Evolutionary conservation across 1,284 basidiomycete genomes (phyloP).

Genomic region (Trametes versicolor): DNA sequence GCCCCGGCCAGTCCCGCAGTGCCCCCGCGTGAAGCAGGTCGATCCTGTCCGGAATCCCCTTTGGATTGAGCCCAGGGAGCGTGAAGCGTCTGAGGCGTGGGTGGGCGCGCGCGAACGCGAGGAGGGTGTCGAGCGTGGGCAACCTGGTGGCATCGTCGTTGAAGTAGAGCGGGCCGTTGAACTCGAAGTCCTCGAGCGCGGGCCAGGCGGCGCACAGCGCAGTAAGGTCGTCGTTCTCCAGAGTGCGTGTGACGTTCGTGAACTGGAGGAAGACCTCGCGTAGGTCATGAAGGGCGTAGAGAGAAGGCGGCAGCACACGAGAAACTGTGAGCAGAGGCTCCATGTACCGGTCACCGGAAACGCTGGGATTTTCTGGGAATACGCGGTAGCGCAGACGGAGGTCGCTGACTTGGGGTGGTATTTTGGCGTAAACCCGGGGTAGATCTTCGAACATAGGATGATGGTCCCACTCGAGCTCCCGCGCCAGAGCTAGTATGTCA

Average conservation of each 20-base stretch:
- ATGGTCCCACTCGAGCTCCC: neutral
- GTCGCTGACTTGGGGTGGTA: neutral
- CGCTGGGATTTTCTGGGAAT: too few species aligned
- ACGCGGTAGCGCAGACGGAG: neutral
- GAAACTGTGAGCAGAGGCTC: neutral
- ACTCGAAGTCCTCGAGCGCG: constrained; percentile 3
- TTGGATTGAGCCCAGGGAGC: neutral
- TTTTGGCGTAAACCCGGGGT: neutral
- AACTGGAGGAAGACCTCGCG: neutral
- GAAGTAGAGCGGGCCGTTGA: neutral
- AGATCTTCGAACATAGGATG: neutral
- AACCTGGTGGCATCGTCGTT: neutral
- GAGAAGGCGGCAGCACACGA: neutral
- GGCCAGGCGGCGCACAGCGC: neutral
- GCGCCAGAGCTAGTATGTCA: neutral
- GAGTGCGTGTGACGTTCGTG: neutral
- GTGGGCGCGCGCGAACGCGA: constrained; percentile 6
- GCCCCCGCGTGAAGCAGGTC: neutral
- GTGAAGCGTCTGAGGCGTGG: neutral
- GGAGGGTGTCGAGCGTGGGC: constrained; percentile 1
- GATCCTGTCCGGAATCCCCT: neutral
- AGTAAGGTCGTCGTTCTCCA: neutral
- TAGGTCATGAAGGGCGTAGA: neutral
- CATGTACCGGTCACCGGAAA: too few species aligned
- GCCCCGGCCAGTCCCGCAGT: neutral